Percentiles rank a stretch among this genome's conserved stretches.
Evolutionary conservation across 2,329 filamentous ascomycete species (phyloP).

Genomic region (Cucurbitaria berberidis): DNA sequence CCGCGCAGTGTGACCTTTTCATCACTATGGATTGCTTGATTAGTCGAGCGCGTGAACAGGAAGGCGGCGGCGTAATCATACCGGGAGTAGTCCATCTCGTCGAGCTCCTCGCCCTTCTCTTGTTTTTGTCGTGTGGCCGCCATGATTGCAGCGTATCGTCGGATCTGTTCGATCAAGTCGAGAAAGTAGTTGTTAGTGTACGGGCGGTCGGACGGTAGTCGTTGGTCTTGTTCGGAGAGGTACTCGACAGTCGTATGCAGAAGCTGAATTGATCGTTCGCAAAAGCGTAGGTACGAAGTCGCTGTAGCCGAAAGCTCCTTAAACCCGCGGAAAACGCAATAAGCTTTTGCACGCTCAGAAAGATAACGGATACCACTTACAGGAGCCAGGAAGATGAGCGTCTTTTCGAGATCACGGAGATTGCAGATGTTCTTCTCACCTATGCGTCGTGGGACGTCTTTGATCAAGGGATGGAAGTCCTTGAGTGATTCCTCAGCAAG

Average conservation of each 20-base stretch:
- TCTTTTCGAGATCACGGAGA: slow-evolving; percentile 93
- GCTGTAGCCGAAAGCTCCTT: slow-evolving; percentile 76
- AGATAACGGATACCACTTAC: slow-evolving; percentile 73
- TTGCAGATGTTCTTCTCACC: slow-evolving; percentile 85
- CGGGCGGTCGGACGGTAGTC: slow-evolving; percentile 80
- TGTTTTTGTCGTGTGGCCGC: slow-evolving; percentile 74
- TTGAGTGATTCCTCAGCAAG: slow-evolving; percentile 74
- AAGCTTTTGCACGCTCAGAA: slow-evolving; percentile 68
- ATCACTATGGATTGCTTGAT: slow-evolving; percentile 51
- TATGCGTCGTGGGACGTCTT: slow-evolving; percentile 80
- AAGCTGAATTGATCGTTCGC: slow-evolving; percentile 86
- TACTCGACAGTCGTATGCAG: slow-evolving; percentile 88
- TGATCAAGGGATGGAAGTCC: slow-evolving; percentile 79
- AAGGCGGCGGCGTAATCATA: slow-evolving; percentile 37
- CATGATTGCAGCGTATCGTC: slow-evolving; percentile 85
- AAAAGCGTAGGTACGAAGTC: slow-evolving; percentile 83
- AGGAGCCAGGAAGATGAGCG: slow-evolving; percentile 85
- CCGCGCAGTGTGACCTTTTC: slow-evolving; percentile 82
- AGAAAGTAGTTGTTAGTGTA: slow-evolving; percentile 98
- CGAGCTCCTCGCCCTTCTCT: slow-evolving; percentile 60
- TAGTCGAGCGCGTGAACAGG: slow-evolving; percentile 28
- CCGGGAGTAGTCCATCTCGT: slow-evolving; percentile 60
- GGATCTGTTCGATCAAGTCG: slow-evolving; percentile 92
- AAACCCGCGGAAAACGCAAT: slow-evolving; percentile 64
- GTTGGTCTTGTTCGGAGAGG: slow-evolving; percentile 84